phyloP scores from a whole-genome alignment of 177 flowering plant genomes.

The Telopea speciosissima region DNA sequence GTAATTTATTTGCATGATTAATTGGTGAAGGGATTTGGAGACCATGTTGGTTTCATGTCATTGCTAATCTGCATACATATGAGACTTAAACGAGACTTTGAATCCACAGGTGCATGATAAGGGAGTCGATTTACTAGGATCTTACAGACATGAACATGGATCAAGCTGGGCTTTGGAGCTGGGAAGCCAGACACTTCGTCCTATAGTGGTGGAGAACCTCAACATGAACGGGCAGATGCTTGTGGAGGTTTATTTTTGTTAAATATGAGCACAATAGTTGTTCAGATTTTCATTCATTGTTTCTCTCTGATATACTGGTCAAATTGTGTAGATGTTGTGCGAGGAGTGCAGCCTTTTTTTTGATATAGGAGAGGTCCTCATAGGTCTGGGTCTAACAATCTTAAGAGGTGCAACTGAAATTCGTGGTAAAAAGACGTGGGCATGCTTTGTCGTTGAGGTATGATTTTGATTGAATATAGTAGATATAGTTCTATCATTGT shows the following conservation, averaged over 20 bases:
- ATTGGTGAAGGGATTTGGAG: no score
- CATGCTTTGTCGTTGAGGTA: constrained; percentile 83
- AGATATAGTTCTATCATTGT: not conserved
- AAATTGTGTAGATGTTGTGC: constrained; percentile 47
- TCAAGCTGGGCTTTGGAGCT: constrained; percentile 91
- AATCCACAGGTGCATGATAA: constrained; percentile 46
- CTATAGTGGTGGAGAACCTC: constrained; percentile 68
- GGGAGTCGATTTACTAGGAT: constrained; percentile 30
- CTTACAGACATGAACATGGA: constrained; percentile 45
- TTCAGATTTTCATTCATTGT: not conserved
- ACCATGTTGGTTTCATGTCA: no score
- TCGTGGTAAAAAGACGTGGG: constrained; percentile 56
- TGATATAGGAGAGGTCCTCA: constrained; percentile 65
- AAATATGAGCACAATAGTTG: not conserved
- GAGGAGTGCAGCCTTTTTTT: constrained; percentile 63
- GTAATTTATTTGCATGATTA: no score
- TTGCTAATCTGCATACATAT: not conserved
- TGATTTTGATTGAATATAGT: not conserved
- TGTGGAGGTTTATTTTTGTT: constrained; percentile 53
- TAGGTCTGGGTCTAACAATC: constrained; percentile 61
- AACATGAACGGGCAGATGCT: constrained; percentile 71
- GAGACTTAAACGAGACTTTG: not conserved
- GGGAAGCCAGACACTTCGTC: constrained; percentile 61
- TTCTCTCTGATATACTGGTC: constrained; percentile 3
- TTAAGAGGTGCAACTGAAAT: constrained; percentile 61